Evolutionary conservation across 2,329 filamentous ascomycete genomes (phyloP).

Genomic region (Cytospora piceicola): DNA sequence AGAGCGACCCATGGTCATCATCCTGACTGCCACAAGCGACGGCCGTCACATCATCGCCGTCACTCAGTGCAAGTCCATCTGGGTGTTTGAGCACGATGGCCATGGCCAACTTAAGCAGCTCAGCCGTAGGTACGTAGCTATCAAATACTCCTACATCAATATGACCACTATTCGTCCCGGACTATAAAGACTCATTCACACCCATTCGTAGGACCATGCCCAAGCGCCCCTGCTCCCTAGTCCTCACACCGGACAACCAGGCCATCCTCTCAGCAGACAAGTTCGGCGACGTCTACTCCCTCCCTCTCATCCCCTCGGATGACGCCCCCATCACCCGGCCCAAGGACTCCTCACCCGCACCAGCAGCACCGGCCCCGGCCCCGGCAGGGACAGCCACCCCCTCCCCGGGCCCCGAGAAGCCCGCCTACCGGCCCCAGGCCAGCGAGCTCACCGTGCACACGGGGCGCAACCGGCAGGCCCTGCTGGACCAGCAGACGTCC

Average conservation of each 20-base stretch:
- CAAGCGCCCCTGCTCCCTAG: constrained; percentile 81
- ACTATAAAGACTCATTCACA: constrained; percentile 35
- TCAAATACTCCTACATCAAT: constrained; percentile 10
- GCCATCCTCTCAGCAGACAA: constrained; percentile 89
- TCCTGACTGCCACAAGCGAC: constrained; percentile 66
- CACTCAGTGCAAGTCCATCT: constrained; percentile 89
- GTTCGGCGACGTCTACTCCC: constrained; percentile 91
- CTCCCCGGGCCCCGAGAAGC: constrained; percentile 33
- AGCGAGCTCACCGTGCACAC: constrained; percentile 67
- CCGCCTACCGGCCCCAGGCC: constrained; percentile 53
- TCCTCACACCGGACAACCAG: constrained; percentile 68
- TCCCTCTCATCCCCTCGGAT: constrained; percentile 66
- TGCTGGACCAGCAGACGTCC: constrained; percentile 60
- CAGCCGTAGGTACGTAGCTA: constrained; percentile 67
- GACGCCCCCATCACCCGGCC: constrained; percentile 8
- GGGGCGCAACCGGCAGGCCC: constrained; percentile 62
- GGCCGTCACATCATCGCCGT: constrained; percentile 74
- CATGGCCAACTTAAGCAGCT: constrained; percentile 66
- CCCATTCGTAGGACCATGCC: constrained; percentile 70
- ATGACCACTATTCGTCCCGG: background rate
- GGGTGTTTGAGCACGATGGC: constrained; percentile 73
- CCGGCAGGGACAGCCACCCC: constrained; percentile 32
- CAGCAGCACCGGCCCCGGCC: constrained; percentile 34
- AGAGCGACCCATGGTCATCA: constrained; percentile 58
- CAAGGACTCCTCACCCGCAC: constrained; percentile 33